These are phyloP conservation scores for Clitopilus passeckerianus DNA, from an alignment of 768 basidiomycete species.

Conservation along the genomic window DNA sequence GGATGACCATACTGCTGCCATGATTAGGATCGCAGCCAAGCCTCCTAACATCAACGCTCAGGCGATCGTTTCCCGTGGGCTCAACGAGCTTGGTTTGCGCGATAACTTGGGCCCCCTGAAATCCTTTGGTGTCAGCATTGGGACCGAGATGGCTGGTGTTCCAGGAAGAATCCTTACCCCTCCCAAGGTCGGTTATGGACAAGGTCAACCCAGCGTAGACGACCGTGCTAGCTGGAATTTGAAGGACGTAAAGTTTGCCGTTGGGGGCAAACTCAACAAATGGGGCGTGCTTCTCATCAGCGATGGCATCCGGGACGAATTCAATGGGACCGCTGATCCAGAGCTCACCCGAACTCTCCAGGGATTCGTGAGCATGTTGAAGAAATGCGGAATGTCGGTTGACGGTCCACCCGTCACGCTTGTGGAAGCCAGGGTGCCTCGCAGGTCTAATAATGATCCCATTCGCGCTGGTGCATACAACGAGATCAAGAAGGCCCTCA, in stretches of 20 bases:
- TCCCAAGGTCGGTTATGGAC: slow-evolving; percentile 59
- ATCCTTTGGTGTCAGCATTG: slow-evolving; percentile 61
- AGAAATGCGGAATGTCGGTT: slow-evolving; percentile 56
- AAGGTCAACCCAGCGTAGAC: slow-evolving; percentile 37
- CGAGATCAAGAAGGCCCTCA: slow-evolving; percentile 37
- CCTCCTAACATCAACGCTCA: slow-evolving; percentile 65
- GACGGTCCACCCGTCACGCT: slow-evolving; percentile 28
- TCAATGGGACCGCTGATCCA: slow-evolving; percentile 46
- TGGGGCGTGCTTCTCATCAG: slow-evolving; percentile 70
- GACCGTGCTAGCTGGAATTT: slow-evolving; percentile 79
- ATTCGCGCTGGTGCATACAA: slow-evolving; percentile 45
- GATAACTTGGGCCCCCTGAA: slow-evolving; percentile 32
- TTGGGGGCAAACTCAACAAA: slow-evolving; percentile 47
- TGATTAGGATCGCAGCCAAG: slow-evolving; percentile 71
- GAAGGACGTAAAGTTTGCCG: slow-evolving; percentile 56
- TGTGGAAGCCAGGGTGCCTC: slow-evolving; percentile 42
- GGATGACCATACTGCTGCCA: slow-evolving; percentile 62
- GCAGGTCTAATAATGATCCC: slow-evolving; percentile 47
- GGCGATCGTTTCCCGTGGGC: slow-evolving; percentile 56
- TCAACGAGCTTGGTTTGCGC: slow-evolving; percentile 56
- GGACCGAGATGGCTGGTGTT: slow-evolving; percentile 59
- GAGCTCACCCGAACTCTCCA: slow-evolving; percentile 38
- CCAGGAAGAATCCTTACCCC: slow-evolving; percentile 65
- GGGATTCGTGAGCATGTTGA: slow-evolving; percentile 63
- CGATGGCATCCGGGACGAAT: slow-evolving; percentile 60